Conservation (phyloP, 228 moss, liverwort and hornwort genomes). For the Sphagnum fallax region DNA sequence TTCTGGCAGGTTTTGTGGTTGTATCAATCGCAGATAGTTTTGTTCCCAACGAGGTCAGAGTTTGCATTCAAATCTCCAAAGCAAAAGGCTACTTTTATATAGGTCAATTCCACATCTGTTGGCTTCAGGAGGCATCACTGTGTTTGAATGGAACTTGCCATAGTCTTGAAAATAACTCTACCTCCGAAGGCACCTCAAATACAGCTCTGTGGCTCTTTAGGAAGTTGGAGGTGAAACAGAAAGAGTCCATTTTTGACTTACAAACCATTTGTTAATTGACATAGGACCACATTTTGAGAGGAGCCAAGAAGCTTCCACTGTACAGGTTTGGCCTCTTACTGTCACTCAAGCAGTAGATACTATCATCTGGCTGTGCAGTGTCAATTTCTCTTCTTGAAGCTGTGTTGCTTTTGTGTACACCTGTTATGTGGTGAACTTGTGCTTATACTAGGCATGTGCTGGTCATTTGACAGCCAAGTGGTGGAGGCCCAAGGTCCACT, state of each 20-base stretch:
- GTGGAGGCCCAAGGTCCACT: conserved; percentile 57
- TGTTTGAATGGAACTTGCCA: no score
- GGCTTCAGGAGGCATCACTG: no score
- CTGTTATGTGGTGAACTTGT: not conserved
- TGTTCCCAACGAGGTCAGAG: conserved; percentile 64
- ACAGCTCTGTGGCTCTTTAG: no score
- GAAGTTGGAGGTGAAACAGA: no score
- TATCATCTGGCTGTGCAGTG: no score
- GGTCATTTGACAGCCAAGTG: conserved; percentile 57
- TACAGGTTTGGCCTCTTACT: conserved; percentile 45
- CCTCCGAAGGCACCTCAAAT: no score
- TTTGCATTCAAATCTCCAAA: conserved; percentile 63
- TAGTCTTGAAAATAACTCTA: no score
- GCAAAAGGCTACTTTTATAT: conserved; percentile 88
- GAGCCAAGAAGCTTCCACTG: conserved; percentile 68
- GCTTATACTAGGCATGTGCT: not conserved
- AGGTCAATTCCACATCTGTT: conserved; percentile 24
- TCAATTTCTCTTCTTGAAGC: no score
- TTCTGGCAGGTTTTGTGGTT: conserved; percentile 75
- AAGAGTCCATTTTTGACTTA: no score
- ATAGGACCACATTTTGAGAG: conserved; percentile 75
- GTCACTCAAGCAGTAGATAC: no score
- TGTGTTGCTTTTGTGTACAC: not conserved
- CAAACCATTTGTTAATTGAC: conserved; percentile 1
- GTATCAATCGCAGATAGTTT: conserved; percentile 92